A percentile compares a stretch with the other conserved stretches of the same genome.
Evolutionary conservation across 2,329 filamentous ascomycete species (phyloP).

Genomic region (Nigrospora oryzae): DNA sequence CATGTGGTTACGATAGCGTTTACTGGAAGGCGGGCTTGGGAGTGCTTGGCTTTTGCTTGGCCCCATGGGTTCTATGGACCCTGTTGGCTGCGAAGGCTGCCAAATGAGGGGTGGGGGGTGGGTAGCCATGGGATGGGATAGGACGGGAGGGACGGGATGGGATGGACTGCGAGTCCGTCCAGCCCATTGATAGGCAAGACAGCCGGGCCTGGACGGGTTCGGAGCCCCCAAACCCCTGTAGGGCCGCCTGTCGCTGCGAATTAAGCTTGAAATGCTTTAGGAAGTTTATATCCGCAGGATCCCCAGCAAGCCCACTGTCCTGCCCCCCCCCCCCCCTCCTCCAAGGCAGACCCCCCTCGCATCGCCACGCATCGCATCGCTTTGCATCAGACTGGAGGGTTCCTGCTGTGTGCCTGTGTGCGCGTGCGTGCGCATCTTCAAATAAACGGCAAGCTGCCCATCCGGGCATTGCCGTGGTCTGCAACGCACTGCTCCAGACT

Average conservation of each 20-base stretch:
- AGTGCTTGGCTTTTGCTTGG: background rate
- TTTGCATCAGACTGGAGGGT: too few species aligned
- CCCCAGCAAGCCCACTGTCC: background rate
- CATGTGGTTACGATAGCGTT: constrained; percentile 3
- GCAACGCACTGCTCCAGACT: too few species aligned
- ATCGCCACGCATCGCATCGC: background rate
- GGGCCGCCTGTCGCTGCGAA: background rate
- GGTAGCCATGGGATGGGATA: too few species aligned
- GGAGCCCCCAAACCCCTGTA: background rate
- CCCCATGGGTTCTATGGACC: background rate
- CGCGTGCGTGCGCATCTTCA: too few species aligned
- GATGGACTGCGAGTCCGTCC: too few species aligned
- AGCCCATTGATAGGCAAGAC: too few species aligned
- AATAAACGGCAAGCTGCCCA: too few species aligned
- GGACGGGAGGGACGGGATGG: too few species aligned
- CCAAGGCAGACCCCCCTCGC: background rate
- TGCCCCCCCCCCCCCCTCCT: background rate
- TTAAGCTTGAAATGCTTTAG: constrained; percentile 3
- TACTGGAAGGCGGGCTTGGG: background rate
- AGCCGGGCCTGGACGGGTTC: background rate
- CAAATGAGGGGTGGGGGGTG: too few species aligned
- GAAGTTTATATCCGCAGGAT: constrained; percentile 3
- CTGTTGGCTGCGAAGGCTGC: too few species aligned
- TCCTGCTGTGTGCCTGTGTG: too few species aligned
- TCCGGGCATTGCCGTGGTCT: too few species aligned